A percentile compares a stretch with the other conserved stretches of the same genome.
These are phyloP conservation scores for Rhamnella rubrinervis DNA, from an alignment of 331 rosid species.

Conservation along the genomic window DNA sequence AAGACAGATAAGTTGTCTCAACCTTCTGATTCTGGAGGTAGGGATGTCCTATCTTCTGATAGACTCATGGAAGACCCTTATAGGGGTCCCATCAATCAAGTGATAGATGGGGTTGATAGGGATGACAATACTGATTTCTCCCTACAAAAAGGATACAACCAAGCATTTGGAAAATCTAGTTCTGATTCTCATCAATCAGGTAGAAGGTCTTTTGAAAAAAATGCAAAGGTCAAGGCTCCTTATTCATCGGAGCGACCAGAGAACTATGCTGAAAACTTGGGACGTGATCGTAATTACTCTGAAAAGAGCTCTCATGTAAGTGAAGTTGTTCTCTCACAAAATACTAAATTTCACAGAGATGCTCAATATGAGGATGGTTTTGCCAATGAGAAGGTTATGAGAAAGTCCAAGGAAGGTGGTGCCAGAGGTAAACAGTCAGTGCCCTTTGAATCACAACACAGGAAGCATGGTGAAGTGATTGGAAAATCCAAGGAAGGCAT, in stretches of 20 bases:
- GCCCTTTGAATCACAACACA: conserved; percentile 51
- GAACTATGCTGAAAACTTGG: conserved; percentile 50
- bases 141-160: conserved; percentile 54
- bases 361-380: conserved; percentile 47
- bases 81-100: conserved; percentile 45
- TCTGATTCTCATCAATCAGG: conserved; percentile 56
- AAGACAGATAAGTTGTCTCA: conserved; percentile 44
- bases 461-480: conserved; percentile 55
- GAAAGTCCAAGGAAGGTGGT: conserved; percentile 60
- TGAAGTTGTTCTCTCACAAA: conserved; percentile 42
- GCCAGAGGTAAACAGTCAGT: conserved; percentile 49
- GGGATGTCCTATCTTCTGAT: conserved; percentile 59
- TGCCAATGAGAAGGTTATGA: conserved; percentile 46
- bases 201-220: conserved; percentile 56
- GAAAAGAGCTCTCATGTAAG: conserved; percentile 50
- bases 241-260: conserved; percentile 54
- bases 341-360: conserved; percentile 53
- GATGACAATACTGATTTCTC: conserved; percentile 53
- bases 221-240: conserved; percentile 42
- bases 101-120: conserved; percentile 49
- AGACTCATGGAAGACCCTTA: conserved; percentile 51
- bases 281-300: conserved; percentile 48
- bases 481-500: conserved; percentile 58
- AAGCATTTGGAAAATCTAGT: conserved; percentile 52
- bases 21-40: conserved; percentile 45